Evolutionary conservation across 73 alveolate species (phyloP), one percentile per base, ranked within the genome.

Genomic region (Paramecium primaurelia): DNA sequence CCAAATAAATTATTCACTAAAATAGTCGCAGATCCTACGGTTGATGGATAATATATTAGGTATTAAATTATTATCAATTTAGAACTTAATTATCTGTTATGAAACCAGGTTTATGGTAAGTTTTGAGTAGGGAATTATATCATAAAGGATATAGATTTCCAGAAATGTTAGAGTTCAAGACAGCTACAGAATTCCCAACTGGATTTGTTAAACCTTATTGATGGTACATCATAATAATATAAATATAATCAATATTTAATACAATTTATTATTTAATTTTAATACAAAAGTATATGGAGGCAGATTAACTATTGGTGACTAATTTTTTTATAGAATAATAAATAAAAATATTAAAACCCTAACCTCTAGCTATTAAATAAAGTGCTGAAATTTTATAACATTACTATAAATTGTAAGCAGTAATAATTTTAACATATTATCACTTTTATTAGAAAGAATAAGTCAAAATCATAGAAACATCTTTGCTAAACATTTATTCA

Each of bases 91-190:
- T 80, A 45, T 42, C 91, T 32, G 75, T 49, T 1, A 80, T 80
- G 91, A 80, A 80, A 47, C 91, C 91, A 44, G 91, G 91, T 1
- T 80, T 80, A 26, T 80, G 91, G 91, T 10, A 18, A n/a, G 75
- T 80, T 1, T 49, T 80, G 9, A 45, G 77, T 5, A 80, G 91
- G 49, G 91, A 80, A 49, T 49, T 80, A 18, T 80, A 80, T 42
- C 47, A 49, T 12, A 80, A 80, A 26, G 91, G 91, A 47, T 80
- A 80, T 28, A 45, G 71, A 80, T 80, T 80, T 64, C 91, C 91
- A 44, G 91, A 80, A 47, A 80, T 80, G 91, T 45, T 45, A 4
- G 91, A 80, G 38, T 80, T 80, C 75, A 49, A 80, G 44, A 26
- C 28, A 10, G 73, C 75, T 11, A 80, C 91, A 16, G 91, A 80